Evolutionary conservation across 1,139 yeast species (phyloP), one percentile per base, ranked within the genome.

Genomic region (Taphrina pruni): DNA sequence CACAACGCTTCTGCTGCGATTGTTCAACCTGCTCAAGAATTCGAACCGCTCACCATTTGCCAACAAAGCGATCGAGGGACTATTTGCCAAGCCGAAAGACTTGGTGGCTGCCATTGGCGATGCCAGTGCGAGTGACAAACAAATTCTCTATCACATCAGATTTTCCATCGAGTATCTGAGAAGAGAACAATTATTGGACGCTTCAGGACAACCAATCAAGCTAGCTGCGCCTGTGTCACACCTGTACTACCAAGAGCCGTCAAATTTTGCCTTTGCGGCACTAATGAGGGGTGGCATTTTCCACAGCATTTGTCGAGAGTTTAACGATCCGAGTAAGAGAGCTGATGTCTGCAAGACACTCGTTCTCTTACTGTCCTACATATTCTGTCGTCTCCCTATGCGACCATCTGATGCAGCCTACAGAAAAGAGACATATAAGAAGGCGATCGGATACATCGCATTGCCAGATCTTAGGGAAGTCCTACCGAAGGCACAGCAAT

Each of bases 371-470:
- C 66, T 69, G 5, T 51, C 69, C 7, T 60, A 58, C 39, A 54
- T 69, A 32, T 69, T 69, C 56, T 60, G 69, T 20, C 69, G 70
- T 38, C 56, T 43, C n/a, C 70, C 69, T 14, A 64, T 69, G 50
- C 41, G 57, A 12, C 60, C 62, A 48, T 60, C 66, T 14, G 66
- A 62, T n/a, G 70, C 57, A 9, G 21, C 26, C 26, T 38, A 58
- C 35, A 41, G 65, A 6, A 57, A 64, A 50, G 17, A 39, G 1
- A 38, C 46, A 12, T 52, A 45, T 39, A 51, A 41, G 38, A 54
- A 56, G 48, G 48, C 66, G 8, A 57, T 36, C 11, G 67, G 69
- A 7, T 36, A 56, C 52, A 46, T 69, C 38, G 55, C 66, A 1
- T 32, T 65, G 11, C 69, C 69, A 21, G 50, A 46, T 9, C 61